A percentile compares a stretch with the other conserved stretches of the same genome.
Conservation (phyloP, 2,329 filamentous ascomycete genomes). For the Chaetoscypha palmicola region DNA sequence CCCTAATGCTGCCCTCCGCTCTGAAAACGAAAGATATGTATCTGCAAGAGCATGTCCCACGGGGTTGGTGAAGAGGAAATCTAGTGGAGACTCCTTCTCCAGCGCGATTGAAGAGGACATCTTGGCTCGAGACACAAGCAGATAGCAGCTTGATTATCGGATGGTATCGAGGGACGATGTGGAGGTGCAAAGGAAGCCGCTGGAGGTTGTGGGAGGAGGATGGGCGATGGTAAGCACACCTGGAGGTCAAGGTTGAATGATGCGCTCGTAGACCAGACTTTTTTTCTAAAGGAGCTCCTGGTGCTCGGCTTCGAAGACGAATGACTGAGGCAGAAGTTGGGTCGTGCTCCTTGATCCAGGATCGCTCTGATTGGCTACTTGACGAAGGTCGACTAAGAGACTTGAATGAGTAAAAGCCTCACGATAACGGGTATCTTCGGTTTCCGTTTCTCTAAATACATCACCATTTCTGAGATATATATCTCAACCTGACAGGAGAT, state of each 20-base stretch:
- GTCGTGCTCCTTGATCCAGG: background rate
- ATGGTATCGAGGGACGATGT: background rate
- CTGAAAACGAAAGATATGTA: constrained; percentile 73
- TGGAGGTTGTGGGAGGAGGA: constrained; percentile 5
- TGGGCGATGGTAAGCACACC: constrained; percentile 10
- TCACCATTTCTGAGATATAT: too few species aligned
- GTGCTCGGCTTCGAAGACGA: background rate
- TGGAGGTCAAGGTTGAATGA: background rate
- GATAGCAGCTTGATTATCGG: constrained; percentile 3
- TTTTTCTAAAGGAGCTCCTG: constrained; percentile 15
- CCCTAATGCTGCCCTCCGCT: constrained; percentile 80
- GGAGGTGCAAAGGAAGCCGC: background rate
- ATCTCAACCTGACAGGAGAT: too few species aligned
- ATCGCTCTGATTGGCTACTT: background rate
- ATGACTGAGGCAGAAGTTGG: constrained; percentile 3
- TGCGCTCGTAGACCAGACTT: constrained; percentile 1
- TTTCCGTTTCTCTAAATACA: background rate
- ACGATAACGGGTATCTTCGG: background rate
- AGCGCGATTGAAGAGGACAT: constrained; percentile 28
- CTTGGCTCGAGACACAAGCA: constrained; percentile 8
- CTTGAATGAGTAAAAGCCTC: background rate
- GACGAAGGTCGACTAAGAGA: background rate
- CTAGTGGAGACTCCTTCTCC: constrained; percentile 44
- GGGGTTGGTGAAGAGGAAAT: constrained; percentile 68
- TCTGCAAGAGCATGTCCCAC: constrained; percentile 64